A percentile compares a stretch with the other conserved stretches of the same genome.
phyloP scores from a whole-genome alignment of 176 grass and related monocot genomes.

The Oryza australiensis region DNA sequence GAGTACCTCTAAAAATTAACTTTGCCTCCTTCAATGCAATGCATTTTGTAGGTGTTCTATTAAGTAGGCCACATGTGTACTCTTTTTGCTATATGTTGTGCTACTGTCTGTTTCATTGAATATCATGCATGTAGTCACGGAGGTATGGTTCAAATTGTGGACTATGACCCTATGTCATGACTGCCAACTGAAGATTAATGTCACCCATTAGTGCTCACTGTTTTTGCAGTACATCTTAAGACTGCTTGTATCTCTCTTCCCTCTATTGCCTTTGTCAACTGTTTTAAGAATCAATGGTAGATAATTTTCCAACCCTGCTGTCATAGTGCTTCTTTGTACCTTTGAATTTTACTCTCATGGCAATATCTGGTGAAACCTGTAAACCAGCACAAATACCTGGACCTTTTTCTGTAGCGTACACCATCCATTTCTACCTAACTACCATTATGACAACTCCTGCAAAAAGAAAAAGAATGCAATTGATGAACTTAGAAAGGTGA shows the following conservation, averaged over 20 bases:
- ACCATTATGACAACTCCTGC: neutral
- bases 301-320: neutral
- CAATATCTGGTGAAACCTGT: neutral
- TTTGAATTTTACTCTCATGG: neutral
- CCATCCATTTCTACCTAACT: neutral
- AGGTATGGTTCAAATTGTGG: neutral
- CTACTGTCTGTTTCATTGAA: neutral
- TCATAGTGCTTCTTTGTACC: neutral
- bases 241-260: neutral
- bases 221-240: neutral
- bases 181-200: neutral
- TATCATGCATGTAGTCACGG: neutral
- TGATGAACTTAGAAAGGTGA: neutral
- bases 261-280: neutral
- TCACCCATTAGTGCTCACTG: neutral
- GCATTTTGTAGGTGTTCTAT: neutral
- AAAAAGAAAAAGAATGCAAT: neutral
- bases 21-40: neutral
- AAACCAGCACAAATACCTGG: neutral
- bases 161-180: neutral
- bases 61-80: neutral
- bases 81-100: neutral
- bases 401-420: neutral
- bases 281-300: neutral
- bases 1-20: neutral